A percentile compares a stretch with the other conserved stretches of the same genome.
phyloP scores from a whole-genome alignment of 495 filamentous ascomycete species.

The Xylaria venustula region DNA sequence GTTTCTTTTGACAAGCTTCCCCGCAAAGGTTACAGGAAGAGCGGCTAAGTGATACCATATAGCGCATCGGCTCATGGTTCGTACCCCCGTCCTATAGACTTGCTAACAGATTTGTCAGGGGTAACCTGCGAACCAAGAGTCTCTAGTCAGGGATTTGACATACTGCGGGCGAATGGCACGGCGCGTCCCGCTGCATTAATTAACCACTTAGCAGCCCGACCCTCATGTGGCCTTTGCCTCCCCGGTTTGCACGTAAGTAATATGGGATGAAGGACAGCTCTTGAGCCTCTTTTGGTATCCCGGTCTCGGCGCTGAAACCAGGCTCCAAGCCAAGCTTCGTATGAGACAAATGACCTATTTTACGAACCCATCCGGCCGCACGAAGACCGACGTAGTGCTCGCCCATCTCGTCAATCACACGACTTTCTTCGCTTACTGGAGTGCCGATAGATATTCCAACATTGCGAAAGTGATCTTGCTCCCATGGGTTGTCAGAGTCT shows the following conservation, averaged over 20 bases:
- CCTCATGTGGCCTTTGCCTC: slow-evolving; percentile 52
- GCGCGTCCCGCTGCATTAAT: not conserved
- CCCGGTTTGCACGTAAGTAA: slow-evolving; percentile 51
- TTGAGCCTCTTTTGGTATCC: slow-evolving; percentile 18
- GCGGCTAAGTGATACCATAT: not conserved
- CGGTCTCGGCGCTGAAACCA: slow-evolving; percentile 23
- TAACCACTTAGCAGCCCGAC: slow-evolving; percentile 33
- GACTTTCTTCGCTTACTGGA: slow-evolving; percentile 31
- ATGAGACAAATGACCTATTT: slow-evolving; percentile 24
- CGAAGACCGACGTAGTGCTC: slow-evolving; percentile 35
- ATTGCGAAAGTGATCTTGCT: slow-evolving; percentile 56
- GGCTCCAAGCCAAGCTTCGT: slow-evolving; percentile 23
- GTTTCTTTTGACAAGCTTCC: not conserved
- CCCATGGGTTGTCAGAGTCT: slow-evolving; percentile 58
- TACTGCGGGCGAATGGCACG: not conserved
- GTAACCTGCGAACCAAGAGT: not conserved
- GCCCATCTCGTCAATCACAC: slow-evolving; percentile 28
- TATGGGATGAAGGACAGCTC: slow-evolving; percentile 50
- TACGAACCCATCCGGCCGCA: slow-evolving; percentile 26
- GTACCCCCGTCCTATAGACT: not conserved
- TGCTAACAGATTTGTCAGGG: not conserved
- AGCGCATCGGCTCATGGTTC: not conserved
- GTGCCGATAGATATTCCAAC: slow-evolving; percentile 37
- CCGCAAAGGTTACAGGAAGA: not conserved
- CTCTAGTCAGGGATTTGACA: not conserved